These are phyloP conservation scores for Populus simonii DNA, from an alignment of 345 rosid genomes.

Conservation along the genomic window DNA sequence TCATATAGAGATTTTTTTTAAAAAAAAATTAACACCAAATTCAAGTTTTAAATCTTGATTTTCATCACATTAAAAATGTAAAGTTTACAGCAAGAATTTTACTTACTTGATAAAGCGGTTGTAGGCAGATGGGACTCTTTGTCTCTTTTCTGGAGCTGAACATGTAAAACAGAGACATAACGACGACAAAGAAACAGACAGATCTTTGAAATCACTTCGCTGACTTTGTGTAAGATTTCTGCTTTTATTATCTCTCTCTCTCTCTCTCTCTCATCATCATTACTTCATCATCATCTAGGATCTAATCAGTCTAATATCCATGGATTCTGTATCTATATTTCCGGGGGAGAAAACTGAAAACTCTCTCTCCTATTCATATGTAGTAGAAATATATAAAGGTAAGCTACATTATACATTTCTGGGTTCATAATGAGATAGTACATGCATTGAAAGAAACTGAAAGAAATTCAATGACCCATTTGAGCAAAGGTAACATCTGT, in stretches of 20 bases:
- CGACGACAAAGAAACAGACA: slow-evolving; percentile 46
- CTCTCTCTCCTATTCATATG: background rate
- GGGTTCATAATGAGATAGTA: background rate
- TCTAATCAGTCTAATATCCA: slow-evolving; percentile 31
- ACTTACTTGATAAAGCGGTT: slow-evolving; percentile 99
- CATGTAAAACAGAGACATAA: slow-evolving; percentile 39
- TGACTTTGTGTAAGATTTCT: slow-evolving; percentile 31
- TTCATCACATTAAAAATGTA: background rate
- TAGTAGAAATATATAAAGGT: background rate
- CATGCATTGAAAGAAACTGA: background rate
- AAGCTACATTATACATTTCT: background rate
- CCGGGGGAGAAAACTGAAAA: slow-evolving; percentile 40
- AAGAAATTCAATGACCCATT: background rate
- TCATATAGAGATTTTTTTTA: background rate
- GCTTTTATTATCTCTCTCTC: slow-evolving; percentile 13
- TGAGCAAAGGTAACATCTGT: background rate
- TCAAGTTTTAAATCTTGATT: background rate
- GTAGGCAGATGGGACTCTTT: slow-evolving; percentile 99
- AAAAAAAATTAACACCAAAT: background rate
- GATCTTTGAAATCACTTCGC: slow-evolving; percentile 38
- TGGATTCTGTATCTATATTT: slow-evolving; percentile 33
- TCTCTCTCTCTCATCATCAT: slow-evolving; percentile 46
- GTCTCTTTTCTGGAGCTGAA: slow-evolving; percentile 99
- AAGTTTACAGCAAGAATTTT: background rate
- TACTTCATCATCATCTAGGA: slow-evolving; percentile 53